These are phyloP conservation scores for Corylus heterophylla DNA, from an alignment of 306 rosid genomes.

Conservation along the genomic window DNA sequence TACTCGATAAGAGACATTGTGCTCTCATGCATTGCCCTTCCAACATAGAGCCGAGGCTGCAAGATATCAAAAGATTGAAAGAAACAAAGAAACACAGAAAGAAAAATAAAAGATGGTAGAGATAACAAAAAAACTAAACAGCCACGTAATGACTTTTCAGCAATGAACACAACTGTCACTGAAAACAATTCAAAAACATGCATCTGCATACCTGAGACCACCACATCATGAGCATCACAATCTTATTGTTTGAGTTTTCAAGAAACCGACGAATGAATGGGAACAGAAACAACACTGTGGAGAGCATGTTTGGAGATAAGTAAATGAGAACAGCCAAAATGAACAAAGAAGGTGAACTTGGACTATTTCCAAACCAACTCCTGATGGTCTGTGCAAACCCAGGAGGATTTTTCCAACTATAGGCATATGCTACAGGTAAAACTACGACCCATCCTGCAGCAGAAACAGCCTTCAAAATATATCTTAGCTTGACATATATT, in stretches of 20 bases:
- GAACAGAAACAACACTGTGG: constrained; percentile 69
- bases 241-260: constrained; percentile 61
- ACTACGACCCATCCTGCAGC: constrained; percentile 89
- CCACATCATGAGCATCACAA: constrained; percentile 82
- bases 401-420: constrained; percentile 75
- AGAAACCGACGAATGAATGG: constrained; percentile 77
- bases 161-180: constrained; percentile 4
- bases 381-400: constrained; percentile 85
- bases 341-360: constrained; percentile 86
- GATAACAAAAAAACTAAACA: neutral
- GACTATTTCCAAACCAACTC: constrained; percentile 87
- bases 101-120: constrained; percentile 8
- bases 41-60: constrained; percentile 95
- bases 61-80: constrained; percentile 22
- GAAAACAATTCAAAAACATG: constrained; percentile 17
- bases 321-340: constrained; percentile 78
- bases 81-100: constrained; percentile 7
- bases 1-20: constrained; percentile 70
- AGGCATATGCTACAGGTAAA: constrained; percentile 88
- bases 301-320: constrained; percentile 88
- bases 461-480: constrained; percentile 61
- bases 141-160: constrained; percentile 3
- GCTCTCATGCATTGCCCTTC: constrained; percentile 99
- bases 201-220: constrained; percentile 85
- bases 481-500: constrained; percentile 70